Evolutionary conservation across 345 rosid species (phyloP).

Genomic region (Abelmoschus esculentus): DNA sequence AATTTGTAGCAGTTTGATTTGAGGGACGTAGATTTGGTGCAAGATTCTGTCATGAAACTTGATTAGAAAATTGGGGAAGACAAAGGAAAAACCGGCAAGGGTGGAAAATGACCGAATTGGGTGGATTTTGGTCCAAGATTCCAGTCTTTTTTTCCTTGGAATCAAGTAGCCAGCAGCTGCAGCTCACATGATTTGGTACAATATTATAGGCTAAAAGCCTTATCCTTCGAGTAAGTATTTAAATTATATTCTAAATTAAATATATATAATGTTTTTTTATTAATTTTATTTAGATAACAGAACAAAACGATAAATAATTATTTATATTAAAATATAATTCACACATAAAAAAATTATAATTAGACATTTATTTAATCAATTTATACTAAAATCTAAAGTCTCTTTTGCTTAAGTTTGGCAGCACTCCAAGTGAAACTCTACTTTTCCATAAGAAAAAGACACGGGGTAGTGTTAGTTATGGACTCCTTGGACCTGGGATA

Average conservation of each 20-base stretch:
- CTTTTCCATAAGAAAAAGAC: background rate
- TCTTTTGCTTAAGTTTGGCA: background rate
- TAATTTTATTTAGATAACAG: too few relatives aligned
- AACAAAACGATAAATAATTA: too few relatives aligned
- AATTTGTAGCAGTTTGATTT: background rate
- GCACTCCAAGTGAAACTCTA: background rate
- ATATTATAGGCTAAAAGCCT: too few relatives aligned
- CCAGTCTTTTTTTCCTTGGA: background rate
- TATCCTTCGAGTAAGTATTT: too few relatives aligned
- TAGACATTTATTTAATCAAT: background rate
- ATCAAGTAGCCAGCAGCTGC: background rate
- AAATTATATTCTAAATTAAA: too few relatives aligned
- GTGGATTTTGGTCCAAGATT: background rate
- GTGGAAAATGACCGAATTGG: too few relatives aligned
- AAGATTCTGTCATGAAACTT: slow-evolving; percentile 2
- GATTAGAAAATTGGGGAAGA: background rate
- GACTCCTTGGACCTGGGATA: slow-evolving; percentile 1
- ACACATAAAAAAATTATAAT: too few relatives aligned
- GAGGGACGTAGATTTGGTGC: background rate
- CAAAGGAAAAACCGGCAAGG: too few relatives aligned
- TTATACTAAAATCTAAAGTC: background rate
- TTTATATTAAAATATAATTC: too few relatives aligned
- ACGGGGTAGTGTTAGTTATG: background rate
- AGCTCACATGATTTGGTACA: background rate
- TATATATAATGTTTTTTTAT: too few relatives aligned